These are phyloP conservation scores for Kernera saxatilis DNA, from an alignment of 345 rosid genomes.

Conservation along the genomic window DNA sequence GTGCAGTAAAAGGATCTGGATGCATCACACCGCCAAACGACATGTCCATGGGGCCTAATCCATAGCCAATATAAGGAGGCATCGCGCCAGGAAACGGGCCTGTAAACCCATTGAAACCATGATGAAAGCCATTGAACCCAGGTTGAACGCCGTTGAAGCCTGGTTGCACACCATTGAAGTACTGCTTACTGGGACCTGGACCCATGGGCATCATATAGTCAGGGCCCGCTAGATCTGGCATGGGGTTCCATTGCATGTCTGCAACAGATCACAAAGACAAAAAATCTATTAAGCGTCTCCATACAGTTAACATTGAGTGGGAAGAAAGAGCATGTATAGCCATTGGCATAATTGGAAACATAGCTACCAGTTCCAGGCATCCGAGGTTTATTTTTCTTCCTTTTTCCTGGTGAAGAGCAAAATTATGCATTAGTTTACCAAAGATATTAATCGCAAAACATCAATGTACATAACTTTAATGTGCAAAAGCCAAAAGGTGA, in stretches of 20 bases:
- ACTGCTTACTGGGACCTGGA: conserved; percentile 62
- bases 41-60: conserved; percentile 25
- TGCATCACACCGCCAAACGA: conserved; percentile 14
- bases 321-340: not conserved
- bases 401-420: conserved; percentile 49
- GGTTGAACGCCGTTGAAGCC: conserved; percentile 29
- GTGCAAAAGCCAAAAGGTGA: not conserved
- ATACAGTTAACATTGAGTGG: not conserved
- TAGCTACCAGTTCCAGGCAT: conserved; percentile 26
- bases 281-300: conserved; percentile 7
- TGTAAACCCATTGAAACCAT: conserved; percentile 27
- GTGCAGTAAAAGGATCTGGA: conserved; percentile 26
- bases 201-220: conserved; percentile 84
- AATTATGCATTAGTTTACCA: not conserved
- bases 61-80: conserved; percentile 25
- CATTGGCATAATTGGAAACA: not conserved
- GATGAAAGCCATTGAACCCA: conserved; percentile 29
- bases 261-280: conserved; percentile 20
- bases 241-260: conserved; percentile 73
- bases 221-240: conserved; percentile 59
- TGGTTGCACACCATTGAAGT: conserved; percentile 41
- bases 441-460: not conserved
- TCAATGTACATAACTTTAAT: not conserved
- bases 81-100: conserved; percentile 26
- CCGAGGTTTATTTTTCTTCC: conserved; percentile 80